Evolutionary conservation across 2,329 filamentous ascomycete species (phyloP).

Genomic region (Lecanicillium sp.): DNA sequence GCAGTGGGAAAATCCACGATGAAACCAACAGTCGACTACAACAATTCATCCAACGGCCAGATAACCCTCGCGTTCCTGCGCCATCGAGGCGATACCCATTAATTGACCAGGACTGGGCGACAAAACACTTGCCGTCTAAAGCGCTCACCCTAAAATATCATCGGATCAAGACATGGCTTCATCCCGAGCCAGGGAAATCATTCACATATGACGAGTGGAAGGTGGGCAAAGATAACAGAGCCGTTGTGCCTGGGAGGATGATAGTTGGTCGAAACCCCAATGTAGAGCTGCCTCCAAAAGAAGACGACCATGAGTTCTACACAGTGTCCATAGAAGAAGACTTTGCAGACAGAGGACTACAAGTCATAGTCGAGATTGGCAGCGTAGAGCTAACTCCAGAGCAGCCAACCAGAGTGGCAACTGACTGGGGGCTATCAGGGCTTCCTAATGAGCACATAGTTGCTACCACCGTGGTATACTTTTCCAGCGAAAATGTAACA

Average conservation of each 20-base stretch:
- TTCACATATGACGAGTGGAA: constrained; percentile 6
- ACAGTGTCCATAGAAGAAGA: too few relatives aligned
- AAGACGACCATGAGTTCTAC: not conserved
- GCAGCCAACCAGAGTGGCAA: too few relatives aligned
- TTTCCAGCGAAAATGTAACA: constrained; percentile 1
- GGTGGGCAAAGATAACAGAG: not conserved
- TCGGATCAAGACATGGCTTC: not conserved
- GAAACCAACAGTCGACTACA: not conserved
- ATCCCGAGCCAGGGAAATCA: constrained; percentile 3
- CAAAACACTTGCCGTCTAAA: not conserved
- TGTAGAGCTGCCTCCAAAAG: not conserved
- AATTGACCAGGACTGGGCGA: too few relatives aligned
- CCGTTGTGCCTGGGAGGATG: not conserved
- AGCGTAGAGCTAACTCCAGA: too few relatives aligned
- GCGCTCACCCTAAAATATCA: not conserved
- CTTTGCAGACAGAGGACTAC: too few relatives aligned
- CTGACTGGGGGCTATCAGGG: constrained; percentile 3
- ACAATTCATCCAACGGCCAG: constrained; percentile 1
- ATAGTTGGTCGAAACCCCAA: not conserved
- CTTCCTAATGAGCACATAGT: constrained; percentile 4
- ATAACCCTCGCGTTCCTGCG: not conserved
- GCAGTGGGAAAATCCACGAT: not conserved
- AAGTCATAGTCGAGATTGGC: too few relatives aligned
- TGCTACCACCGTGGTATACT: constrained; percentile 3
- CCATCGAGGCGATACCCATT: not conserved